Conservation (phyloP, 805 yeast genomes). For the Candida krabiensis region DNA sequence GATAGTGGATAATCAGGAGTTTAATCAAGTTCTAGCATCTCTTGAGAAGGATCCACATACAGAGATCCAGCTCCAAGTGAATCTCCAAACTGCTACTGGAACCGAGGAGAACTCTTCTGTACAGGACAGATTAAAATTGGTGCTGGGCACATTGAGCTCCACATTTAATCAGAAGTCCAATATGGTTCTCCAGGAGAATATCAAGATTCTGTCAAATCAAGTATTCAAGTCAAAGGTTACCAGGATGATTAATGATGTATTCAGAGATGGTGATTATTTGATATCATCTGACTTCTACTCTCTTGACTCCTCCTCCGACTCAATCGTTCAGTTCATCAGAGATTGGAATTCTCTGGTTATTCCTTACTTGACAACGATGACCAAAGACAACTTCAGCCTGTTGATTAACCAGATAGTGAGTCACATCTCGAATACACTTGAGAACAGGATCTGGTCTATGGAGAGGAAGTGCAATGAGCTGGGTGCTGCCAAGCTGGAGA, state of each 20-base stretch:
- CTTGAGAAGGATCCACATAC: conserved; percentile 20
- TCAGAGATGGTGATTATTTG: conserved; percentile 41
- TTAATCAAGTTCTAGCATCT: conserved; percentile 22
- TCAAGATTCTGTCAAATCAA: conserved; percentile 39
- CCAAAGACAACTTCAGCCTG: conserved; percentile 45
- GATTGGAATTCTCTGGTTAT: conserved; percentile 65
- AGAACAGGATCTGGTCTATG: conserved; percentile 64
- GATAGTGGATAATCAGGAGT: conserved; percentile 33
- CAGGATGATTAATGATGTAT: conserved; percentile 35
- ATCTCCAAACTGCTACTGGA: conserved; percentile 14
- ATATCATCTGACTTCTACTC: conserved; percentile 23
- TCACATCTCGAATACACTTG: conserved; percentile 56
- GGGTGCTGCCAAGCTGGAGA: conserved; percentile 81
- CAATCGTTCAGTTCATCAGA: conserved; percentile 49
- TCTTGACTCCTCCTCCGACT: conserved; percentile 16
- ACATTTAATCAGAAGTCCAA: conserved; percentile 30
- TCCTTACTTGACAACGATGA: conserved; percentile 51
- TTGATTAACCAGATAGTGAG: conserved; percentile 51
- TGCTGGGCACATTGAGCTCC: conserved; percentile 21
- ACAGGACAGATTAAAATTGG: conserved; percentile 22
- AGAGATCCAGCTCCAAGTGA: conserved; percentile 20
- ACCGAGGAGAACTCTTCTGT: conserved; percentile 22
- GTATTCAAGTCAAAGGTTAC: conserved; percentile 37
- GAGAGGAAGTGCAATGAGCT: conserved; percentile 72
- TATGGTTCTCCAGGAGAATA: conserved; percentile 43